A percentile compares a stretch with the other conserved stretches of the same genome.
Evolutionary conservation across 2,329 filamentous ascomycete genomes (phyloP).

Genomic region (Gliomastix tumulicola): DNA sequence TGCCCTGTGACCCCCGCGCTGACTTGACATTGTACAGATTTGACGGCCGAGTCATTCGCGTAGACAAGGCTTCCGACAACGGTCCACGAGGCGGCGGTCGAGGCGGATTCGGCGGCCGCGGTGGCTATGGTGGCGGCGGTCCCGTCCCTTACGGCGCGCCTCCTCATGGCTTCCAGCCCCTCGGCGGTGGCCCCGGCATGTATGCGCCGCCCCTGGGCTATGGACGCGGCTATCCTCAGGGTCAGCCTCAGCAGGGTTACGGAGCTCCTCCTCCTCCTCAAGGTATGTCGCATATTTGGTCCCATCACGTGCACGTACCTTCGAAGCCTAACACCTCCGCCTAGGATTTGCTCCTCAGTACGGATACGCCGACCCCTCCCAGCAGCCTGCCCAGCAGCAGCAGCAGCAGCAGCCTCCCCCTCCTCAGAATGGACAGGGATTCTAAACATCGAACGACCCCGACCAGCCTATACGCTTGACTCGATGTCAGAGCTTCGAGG

Average conservation of each 20-base stretch:
- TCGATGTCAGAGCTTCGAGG: no score
- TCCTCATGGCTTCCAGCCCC: conserved; percentile 21
- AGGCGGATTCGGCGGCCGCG: conserved; percentile 30
- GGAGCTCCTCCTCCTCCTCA: conserved; percentile 28
- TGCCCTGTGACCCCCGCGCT: conserved; percentile 1
- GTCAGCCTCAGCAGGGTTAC: conserved; percentile 25
- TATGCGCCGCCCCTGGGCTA: conserved; percentile 24
- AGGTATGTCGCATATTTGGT: conserved; percentile 25
- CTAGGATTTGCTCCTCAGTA: conserved; percentile 32
- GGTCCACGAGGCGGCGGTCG: conserved; percentile 52
- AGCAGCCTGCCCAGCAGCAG: conserved; percentile 32
- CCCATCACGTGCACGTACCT: conserved; percentile 5
- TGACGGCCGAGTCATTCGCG: conserved; percentile 88
- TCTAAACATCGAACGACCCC: no score
- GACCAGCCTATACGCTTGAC: no score
- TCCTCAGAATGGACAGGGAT: conserved; percentile 24
- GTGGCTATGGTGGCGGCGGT: conserved; percentile 28
- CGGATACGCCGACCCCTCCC: conserved; percentile 38
- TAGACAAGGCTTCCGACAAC: conserved; percentile 89
- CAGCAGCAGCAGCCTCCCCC: conserved; percentile 19
- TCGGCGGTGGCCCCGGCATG: conserved; percentile 23
- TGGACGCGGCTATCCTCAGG: conserved; percentile 30
- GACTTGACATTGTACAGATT: conserved; percentile 50
- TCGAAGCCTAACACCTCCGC: no score
- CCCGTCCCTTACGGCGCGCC: conserved; percentile 26